phyloP scores from a whole-genome alignment of 306 rosid species.

The Trifolium pratense region DNA sequence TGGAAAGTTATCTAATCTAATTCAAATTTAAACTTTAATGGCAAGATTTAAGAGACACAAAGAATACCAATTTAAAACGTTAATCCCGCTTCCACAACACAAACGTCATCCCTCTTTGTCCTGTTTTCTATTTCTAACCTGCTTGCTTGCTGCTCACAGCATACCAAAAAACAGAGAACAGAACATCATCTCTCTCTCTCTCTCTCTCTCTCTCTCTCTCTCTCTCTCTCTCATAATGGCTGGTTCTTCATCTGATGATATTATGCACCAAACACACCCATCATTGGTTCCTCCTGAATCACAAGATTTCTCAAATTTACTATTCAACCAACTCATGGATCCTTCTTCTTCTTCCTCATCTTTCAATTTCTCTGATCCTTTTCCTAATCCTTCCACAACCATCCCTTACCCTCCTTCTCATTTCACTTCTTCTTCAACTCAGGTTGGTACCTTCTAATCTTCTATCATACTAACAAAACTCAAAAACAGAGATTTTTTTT shows the following conservation, averaged over 20 bases:
- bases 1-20: conserved; percentile 48
- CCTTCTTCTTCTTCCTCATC: conserved; percentile 39
- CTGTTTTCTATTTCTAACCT: conserved; percentile 1
- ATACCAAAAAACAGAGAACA: not conserved
- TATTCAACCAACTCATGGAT: conserved; percentile 57
- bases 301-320: conserved; percentile 63
- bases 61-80: conserved; percentile 34
- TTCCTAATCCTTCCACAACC: conserved; percentile 32
- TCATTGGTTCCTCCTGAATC: conserved; percentile 50
- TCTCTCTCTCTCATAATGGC: conserved; percentile 27
- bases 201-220: conserved; percentile 32
- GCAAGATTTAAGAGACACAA: not conserved
- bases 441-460: conserved; percentile 7
- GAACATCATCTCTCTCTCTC: conserved; percentile 3
- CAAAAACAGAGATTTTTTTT: not conserved
- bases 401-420: conserved; percentile 9
- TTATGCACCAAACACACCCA: conserved; percentile 34
- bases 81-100: conserved; percentile 39
- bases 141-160: conserved; percentile 11
- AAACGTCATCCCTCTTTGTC: conserved; percentile 9
- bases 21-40: conserved; percentile 13
- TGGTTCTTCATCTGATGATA: not conserved
- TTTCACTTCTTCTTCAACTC: conserved; percentile 31
- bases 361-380: conserved; percentile 49
- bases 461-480: not conserved